Base-by-base conservation (phyloP, 441 rosid genomes). In the Adansonia grandidieri region DNA sequence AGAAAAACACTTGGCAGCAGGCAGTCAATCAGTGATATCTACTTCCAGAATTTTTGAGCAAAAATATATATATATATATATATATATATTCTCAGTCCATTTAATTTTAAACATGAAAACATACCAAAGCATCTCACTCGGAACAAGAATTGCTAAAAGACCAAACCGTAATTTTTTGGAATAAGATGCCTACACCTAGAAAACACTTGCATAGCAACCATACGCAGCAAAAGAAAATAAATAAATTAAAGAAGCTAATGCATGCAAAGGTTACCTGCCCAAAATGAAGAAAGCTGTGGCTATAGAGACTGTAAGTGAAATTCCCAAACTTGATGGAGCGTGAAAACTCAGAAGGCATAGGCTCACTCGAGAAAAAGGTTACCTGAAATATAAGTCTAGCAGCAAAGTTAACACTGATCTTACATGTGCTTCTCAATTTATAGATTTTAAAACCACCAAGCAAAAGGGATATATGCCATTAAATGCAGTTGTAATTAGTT, bases 221-320 rank as follows among this genome's bases (percentile, higher is more conserved):
- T 53, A 71, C 60, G 4, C 40, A 14, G 2, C 48, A 70, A 11
- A 68, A 58, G 17, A 9, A 19, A 28, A 42, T 44, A 13, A 9
- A 40, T 9, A 22, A 24, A 28, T 47, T 15, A 8, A 42, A 37
- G 56, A 24, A 67, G 54, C 53, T 69, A 79, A 42, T 64, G 20
- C 28, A 77, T 58, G 60, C 14, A 45, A 58, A 50, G 5, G 28
- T 79, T 86, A 93, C 99, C 97, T 87, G 98, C 19, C 99, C 99
- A 72, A 88, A 86, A 81, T 91, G 86, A 78, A 95, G 99, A 85
- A 93, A 92, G 84, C 97, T 93, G 83, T 93, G 95, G 86, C 93
- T 95, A 73, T 92, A 95, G 77, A 95, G 89, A 61, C 74, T 87
- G 85, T 93, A 95, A 62, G 92, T 88, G 66, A 82, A 45, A 83